Evolutionary conservation across 768 basidiomycete genomes (phyloP).

Genomic region (Galerina sulciceps): DNA sequence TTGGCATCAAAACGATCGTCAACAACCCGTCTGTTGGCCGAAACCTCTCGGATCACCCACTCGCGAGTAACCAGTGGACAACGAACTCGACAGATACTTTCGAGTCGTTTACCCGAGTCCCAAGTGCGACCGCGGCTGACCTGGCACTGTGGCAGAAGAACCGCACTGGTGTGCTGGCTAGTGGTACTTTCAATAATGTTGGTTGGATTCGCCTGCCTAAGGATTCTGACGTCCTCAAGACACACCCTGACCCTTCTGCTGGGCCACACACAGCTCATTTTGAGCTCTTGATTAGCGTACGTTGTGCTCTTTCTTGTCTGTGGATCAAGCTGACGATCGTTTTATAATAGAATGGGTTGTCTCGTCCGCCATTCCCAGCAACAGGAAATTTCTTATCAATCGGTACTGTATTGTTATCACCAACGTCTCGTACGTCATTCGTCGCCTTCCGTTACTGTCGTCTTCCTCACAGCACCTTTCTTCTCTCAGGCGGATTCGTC

Average conservation of each 20-base stretch:
- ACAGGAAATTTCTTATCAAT: constrained; percentile 27
- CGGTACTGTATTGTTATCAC: constrained; percentile 20
- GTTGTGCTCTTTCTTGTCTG: constrained; percentile 1
- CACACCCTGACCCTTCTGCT: constrained; percentile 35
- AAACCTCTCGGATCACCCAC: constrained; percentile 35
- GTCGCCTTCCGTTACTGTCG: background rate
- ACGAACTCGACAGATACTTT: constrained; percentile 30
- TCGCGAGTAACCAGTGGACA: constrained; percentile 21
- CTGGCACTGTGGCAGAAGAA: constrained; percentile 31
- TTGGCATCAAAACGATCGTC: constrained; percentile 30
- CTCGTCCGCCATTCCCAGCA: constrained; percentile 13
- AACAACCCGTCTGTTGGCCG: constrained; percentile 39
- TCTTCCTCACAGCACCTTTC: background rate
- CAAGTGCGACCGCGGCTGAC: constrained; percentile 16
- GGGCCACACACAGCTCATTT: constrained; percentile 39
- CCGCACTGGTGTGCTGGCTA: constrained; percentile 26
- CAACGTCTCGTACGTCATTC: constrained; percentile 30
- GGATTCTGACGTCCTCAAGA: constrained; percentile 31
- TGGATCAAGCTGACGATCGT: background rate
- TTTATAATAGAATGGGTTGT: constrained; percentile 9
- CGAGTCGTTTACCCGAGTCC: constrained; percentile 27
- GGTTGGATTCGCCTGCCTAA: constrained; percentile 33
- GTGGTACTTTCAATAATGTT: constrained; percentile 20
- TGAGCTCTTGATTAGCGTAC: constrained; percentile 37
- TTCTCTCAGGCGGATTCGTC: constrained; percentile 30